Evolutionary conservation across 768 basidiomycete genomes (phyloP), one percentile per base, ranked within the genome.

Genomic region (Naematelia encephala): DNA sequence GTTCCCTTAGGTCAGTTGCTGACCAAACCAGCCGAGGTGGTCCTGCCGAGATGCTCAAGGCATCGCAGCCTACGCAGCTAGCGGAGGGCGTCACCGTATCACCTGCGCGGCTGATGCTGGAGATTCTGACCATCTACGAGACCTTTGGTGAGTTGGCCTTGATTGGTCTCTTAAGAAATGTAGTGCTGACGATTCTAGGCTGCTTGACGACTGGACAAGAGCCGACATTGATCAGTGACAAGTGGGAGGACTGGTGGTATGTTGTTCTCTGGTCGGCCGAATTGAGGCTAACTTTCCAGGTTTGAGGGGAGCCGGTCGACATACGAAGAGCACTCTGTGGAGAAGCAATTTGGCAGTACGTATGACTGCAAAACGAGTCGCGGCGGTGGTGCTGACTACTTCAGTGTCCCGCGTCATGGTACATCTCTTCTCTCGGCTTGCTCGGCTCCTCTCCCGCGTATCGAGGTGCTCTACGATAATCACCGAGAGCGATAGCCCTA

Each of bases 311-410:
- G 70, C 61, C 73, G 64, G 66, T 76, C 70, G 54, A 76, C 59
- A 56, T 78, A 64, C 68, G 78, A 76, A 61, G 74, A 63, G 55
- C 80, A 80, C 57, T 79, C 78, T 45, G 77, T 81, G 45, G 82
- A 83, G 68, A 80, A 76, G 62, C 79, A 79, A 56, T 80, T 81
- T 68, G 82, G 81, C 45, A 78, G 70, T 75, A 53, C 68, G 71
- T 67, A 8, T 8, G 16, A n/a, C n/a, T n/a, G n/a, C 44, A 29
- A 10, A 12, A 19, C 23, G 29, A n/a, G n/a, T n/a, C n/a, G n/a
- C n/a, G n/a, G n/a, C n/a, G n/a, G n/a, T n/a, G n/a, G n/a, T n/a
- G n/a, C n/a, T n/a, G n/a, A n/a, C n/a, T n/a, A 21, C 10, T 21
- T 47, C 50, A 74, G 72, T 74, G 72, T 74, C 72, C 16, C 66